Evolutionary conservation across 768 basidiomycete species (phyloP).

Genomic region (Rhizopogon vesiculosus): DNA sequence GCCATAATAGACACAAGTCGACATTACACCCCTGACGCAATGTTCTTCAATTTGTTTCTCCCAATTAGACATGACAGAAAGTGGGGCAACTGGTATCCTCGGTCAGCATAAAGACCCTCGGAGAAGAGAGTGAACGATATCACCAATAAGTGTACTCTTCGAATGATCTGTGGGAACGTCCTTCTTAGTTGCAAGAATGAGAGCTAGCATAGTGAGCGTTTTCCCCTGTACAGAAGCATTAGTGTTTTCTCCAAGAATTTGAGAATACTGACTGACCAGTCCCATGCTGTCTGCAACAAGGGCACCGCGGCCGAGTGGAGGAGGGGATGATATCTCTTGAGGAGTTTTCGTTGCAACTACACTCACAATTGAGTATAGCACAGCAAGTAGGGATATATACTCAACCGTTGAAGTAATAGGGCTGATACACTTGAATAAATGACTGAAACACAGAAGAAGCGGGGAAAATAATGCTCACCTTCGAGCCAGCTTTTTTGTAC

Average conservation of each 20-base stretch:
- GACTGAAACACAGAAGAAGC: not conserved
- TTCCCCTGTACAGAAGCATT: slow-evolving; percentile 59
- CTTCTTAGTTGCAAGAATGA: slow-evolving; percentile 72
- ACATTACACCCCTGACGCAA: slow-evolving; percentile 47
- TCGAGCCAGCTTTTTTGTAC: slow-evolving; percentile 45
- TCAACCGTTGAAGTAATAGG: slow-evolving; percentile 66
- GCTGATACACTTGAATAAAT: slow-evolving; percentile 21
- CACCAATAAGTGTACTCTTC: slow-evolving; percentile 77
- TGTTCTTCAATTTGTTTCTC: slow-evolving; percentile 81
- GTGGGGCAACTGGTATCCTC: slow-evolving; percentile 57
- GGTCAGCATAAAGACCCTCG: slow-evolving; percentile 1
- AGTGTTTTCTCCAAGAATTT: not conserved
- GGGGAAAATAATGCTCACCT: slow-evolving; percentile 35
- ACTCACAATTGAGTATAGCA: not conserved
- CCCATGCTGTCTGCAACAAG: slow-evolving; percentile 92
- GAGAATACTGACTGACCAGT: slow-evolving; percentile 29
- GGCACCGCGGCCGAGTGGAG: slow-evolving; percentile 77
- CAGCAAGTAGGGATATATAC: slow-evolving; percentile 13
- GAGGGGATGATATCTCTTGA: slow-evolving; percentile 46
- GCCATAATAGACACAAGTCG: slow-evolving; percentile 68
- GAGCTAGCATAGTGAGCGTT: slow-evolving; percentile 83
- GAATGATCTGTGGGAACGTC: slow-evolving; percentile 54
- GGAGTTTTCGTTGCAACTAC: slow-evolving; percentile 80
- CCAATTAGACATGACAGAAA: slow-evolving; percentile 87
- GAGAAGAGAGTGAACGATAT: not conserved